phyloP scores from a whole-genome alignment of 2,329 filamentous ascomycete genomes.

The Cladosporium sp. region DNA sequence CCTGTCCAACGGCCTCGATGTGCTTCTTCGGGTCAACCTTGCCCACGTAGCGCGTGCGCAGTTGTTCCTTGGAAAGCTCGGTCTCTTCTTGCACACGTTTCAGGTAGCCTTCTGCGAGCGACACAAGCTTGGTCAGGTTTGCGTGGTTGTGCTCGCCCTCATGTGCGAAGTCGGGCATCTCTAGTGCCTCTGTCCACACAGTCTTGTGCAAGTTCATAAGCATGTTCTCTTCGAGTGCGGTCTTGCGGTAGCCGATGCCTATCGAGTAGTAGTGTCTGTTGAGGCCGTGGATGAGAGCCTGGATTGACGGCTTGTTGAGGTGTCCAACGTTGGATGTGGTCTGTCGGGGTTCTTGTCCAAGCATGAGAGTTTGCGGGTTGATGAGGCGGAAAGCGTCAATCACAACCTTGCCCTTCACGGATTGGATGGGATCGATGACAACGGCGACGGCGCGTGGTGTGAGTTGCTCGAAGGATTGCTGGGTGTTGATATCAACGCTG shows the following conservation, averaged over 20 bases:
- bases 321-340: constrained; percentile 97
- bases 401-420: constrained; percentile 98
- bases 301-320: constrained; percentile 98
- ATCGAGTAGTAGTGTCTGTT: constrained; percentile 99
- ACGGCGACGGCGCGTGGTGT: constrained; percentile 95
- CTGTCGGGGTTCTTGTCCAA: constrained; percentile 94
- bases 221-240: constrained; percentile 96
- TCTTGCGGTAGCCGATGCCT: constrained; percentile 96
- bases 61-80: constrained; percentile 91
- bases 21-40: constrained; percentile 99
- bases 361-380: constrained; percentile 95
- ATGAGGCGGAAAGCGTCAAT: constrained; percentile 99
- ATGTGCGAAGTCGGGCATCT: constrained; percentile 91
- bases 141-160: constrained; percentile 86
- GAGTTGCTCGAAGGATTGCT: constrained; percentile 99
- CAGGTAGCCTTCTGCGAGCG: constrained; percentile 91
- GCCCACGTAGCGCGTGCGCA: constrained; percentile 98
- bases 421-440: constrained; percentile 97
- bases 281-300: constrained; percentile 94
- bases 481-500: constrained; percentile 98
- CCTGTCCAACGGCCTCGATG: constrained; percentile 90
- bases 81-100: constrained; percentile 99
- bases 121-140: constrained; percentile 79
- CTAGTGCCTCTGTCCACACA: constrained; percentile 94
- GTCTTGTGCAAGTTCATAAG: constrained; percentile 99